These are phyloP conservation scores for Trametes villosa DNA, from an alignment of 768 basidiomycete species.

Conservation along the genomic window DNA sequence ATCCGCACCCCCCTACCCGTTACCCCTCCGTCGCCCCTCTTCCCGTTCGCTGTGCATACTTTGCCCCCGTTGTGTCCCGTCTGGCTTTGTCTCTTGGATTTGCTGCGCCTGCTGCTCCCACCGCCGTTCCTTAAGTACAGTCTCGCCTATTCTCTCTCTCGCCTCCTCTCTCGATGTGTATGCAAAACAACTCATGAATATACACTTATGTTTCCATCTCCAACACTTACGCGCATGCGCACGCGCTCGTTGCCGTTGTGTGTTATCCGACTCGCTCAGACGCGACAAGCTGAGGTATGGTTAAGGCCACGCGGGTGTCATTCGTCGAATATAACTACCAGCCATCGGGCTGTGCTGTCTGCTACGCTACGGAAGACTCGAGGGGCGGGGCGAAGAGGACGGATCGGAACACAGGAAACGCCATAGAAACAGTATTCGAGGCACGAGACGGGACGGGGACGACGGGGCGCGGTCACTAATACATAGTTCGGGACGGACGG, in stretches of 20 bases:
- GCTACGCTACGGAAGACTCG: conserved; percentile 17
- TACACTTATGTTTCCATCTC: conserved; percentile 14
- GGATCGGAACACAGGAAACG: too few relatives aligned
- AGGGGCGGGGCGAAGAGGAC: too few relatives aligned
- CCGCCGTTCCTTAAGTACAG: neutral
- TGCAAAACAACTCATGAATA: conserved; percentile 16
- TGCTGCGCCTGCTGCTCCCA: neutral
- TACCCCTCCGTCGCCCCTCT: conserved; percentile 27
- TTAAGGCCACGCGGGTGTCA: neutral
- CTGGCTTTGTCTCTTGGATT: conserved; percentile 7
- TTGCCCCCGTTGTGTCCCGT: conserved; percentile 13
- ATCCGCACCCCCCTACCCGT: conserved; percentile 23
- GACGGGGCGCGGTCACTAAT: conserved; percentile 3
- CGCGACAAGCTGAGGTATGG: too few relatives aligned
- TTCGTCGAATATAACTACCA: conserved; percentile 10
- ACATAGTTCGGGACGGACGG: conserved; percentile 13
- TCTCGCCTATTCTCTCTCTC: neutral
- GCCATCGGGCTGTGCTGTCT: conserved; percentile 17
- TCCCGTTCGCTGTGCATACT: conserved; percentile 29
- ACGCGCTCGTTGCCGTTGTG: too few relatives aligned
- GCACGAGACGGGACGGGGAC: neutral
- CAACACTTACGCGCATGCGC: too few relatives aligned
- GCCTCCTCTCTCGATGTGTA: conserved; percentile 23
- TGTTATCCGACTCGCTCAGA: too few relatives aligned
- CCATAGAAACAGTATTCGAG: conserved; percentile 17